These are phyloP conservation scores for Pseudopyricularia javanii DNA, from an alignment of 2,329 filamentous ascomycete genomes.

Conservation along the genomic window DNA sequence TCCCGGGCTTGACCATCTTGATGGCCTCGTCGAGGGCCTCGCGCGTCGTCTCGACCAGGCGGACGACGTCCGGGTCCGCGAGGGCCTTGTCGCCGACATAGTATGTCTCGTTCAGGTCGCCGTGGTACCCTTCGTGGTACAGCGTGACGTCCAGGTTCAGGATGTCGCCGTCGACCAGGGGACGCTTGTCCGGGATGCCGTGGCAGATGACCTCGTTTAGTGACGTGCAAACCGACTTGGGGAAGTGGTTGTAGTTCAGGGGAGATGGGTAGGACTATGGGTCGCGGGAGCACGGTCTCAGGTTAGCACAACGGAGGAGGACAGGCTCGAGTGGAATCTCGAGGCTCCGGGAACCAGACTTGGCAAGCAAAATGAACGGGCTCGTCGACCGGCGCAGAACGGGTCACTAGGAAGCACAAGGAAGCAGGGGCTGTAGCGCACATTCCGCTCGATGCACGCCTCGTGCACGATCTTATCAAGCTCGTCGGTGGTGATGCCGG, in stretches of 20 bases:
- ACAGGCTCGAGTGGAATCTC: neutral
- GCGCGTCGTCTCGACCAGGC: constrained; percentile 80
- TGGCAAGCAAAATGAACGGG: neutral
- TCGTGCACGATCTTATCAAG: constrained; percentile 94
- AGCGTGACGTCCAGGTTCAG: constrained; percentile 93
- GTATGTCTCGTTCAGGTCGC: constrained; percentile 96
- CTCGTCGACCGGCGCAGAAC: neutral
- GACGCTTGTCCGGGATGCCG: constrained; percentile 86
- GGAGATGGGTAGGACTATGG: constrained; percentile 82
- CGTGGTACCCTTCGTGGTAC: constrained; percentile 91
- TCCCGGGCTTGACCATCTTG: constrained; percentile 82
- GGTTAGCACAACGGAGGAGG: neutral
- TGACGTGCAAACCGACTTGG: constrained; percentile 95
- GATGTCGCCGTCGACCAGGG: constrained; percentile 85
- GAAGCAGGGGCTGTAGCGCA: constrained; percentile 29
- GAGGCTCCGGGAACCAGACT: neutral
- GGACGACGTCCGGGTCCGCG: constrained; percentile 73
- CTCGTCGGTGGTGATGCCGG: constrained; percentile 92
- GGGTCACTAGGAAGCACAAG: neutral
- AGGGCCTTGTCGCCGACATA: constrained; percentile 86
- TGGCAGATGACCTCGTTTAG: constrained; percentile 97
- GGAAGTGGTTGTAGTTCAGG: constrained; percentile 90
- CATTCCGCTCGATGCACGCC: constrained; percentile 83
- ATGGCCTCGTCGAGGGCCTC: constrained; percentile 89
- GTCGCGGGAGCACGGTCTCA: neutral